Conservation (phyloP, 2,329 filamentous ascomycete genomes). For the Nothophoma quercina region DNA sequence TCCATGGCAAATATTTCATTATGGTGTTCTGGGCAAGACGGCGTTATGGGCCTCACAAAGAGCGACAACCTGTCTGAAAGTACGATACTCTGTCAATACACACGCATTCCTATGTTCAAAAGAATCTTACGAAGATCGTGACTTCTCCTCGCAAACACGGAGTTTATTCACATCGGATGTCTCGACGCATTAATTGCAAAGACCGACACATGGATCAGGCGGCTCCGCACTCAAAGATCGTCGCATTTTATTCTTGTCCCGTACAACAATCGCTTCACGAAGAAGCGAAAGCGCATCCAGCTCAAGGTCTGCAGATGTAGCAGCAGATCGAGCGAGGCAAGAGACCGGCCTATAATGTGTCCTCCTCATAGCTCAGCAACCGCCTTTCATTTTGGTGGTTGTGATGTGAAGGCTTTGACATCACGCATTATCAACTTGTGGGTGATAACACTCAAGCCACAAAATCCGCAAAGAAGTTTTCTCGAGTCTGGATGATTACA, state of each 20-base stretch:
- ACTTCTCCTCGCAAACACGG: too few relatives aligned
- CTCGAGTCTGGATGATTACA: neutral
- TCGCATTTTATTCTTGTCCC: conserved; percentile 49
- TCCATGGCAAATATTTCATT: conserved; percentile 1
- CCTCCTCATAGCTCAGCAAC: neutral
- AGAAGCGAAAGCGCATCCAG: conserved; percentile 43
- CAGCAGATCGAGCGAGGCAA: conserved; percentile 50
- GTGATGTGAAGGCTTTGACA: neutral
- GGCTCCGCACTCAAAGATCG: conserved; percentile 53
- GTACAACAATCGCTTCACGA: conserved; percentile 30
- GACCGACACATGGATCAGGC: conserved; percentile 39
- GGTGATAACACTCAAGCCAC: conserved; percentile 5
- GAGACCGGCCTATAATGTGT: conserved; percentile 34
- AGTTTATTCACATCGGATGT: conserved; percentile 39
- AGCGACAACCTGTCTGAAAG: conserved; percentile 9
- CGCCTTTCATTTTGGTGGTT: neutral
- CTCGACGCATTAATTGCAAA: conserved; percentile 52
- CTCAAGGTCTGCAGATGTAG: conserved; percentile 46
- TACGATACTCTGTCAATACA: conserved; percentile 14
- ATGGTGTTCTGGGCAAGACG: conserved; percentile 15
- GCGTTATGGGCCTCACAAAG: conserved; percentile 1
- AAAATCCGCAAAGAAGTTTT: conserved; percentile 8
- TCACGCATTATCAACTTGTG: conserved; percentile 1
- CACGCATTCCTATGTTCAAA: conserved; percentile 13
- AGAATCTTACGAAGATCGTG: too few relatives aligned